Conservation (phyloP, 2,329 filamentous ascomycete species). For the Talaromyces atroroseus region DNA sequence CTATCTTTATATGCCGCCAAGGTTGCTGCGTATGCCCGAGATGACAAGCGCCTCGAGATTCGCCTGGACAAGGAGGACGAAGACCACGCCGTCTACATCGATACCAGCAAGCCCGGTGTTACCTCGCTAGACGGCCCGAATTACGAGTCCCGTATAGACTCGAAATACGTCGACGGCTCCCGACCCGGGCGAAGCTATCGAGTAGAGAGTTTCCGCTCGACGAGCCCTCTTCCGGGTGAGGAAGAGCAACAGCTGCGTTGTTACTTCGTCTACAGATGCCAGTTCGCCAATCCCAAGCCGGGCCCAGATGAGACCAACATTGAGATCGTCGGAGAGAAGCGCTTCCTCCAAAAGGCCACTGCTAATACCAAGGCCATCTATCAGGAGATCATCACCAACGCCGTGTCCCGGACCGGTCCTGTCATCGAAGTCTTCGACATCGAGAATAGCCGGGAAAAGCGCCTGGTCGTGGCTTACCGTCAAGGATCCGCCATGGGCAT, state of each 20-base stretch:
- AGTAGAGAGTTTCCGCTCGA: slow-evolving; percentile 94
- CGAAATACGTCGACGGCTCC: slow-evolving; percentile 86
- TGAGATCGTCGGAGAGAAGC: slow-evolving; percentile 84
- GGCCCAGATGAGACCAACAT: slow-evolving; percentile 74
- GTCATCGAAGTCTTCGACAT: slow-evolving; percentile 99
- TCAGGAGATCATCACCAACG: slow-evolving; percentile 83
- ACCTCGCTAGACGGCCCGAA: slow-evolving; percentile 72
- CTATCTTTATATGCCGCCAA: slow-evolving; percentile 96
- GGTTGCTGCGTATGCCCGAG: slow-evolving; percentile 84
- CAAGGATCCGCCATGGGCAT: slow-evolving; percentile 85
- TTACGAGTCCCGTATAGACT: slow-evolving; percentile 89
- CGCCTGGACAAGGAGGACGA: slow-evolving; percentile 88
- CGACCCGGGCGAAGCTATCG: slow-evolving; percentile 71
- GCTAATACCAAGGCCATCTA: slow-evolving; percentile 94
- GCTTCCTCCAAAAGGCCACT: slow-evolving; percentile 93
- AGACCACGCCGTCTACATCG: slow-evolving; percentile 97
- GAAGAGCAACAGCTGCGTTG: slow-evolving; percentile 83
- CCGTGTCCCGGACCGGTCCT: slow-evolving; percentile 78
- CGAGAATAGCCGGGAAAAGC: slow-evolving; percentile 83
- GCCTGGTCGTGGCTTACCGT: slow-evolving; percentile 89
- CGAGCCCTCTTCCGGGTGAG: slow-evolving; percentile 67
- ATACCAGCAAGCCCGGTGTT: slow-evolving; percentile 86
- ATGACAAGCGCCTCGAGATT: slow-evolving; percentile 92
- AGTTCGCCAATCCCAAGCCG: slow-evolving; percentile 73
- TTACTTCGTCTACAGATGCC: slow-evolving; percentile 98